phyloP scores from a whole-genome alignment of 331 rosid species.

The Erythrophleum ivorense region DNA sequence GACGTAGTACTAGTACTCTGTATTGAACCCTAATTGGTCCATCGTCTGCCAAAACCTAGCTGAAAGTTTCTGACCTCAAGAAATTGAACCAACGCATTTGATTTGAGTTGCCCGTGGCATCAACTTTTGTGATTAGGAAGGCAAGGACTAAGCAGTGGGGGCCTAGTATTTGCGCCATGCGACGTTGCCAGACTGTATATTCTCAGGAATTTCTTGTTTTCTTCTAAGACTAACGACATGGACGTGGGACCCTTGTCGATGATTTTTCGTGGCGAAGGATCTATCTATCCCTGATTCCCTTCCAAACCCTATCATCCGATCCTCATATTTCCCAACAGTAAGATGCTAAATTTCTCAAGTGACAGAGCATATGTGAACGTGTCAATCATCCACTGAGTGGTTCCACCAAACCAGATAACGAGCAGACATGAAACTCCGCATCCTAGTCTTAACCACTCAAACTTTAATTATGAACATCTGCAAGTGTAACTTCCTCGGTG shows the following conservation, averaged over 20 bases:
- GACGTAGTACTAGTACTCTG: too few species aligned
- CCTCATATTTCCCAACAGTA: not conserved
- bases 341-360: slow-evolving; percentile 29
- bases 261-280: slow-evolving; percentile 40
- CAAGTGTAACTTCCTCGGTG: slow-evolving; percentile 8
- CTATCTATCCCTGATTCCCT: not conserved
- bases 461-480: not conserved
- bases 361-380: slow-evolving; percentile 46
- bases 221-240: slow-evolving; percentile 21
- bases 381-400: slow-evolving; percentile 42
- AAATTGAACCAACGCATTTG: slow-evolving; percentile 4
- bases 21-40: too few species aligned
- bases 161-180: slow-evolving; percentile 18
- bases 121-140: not conserved
- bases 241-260: slow-evolving; percentile 38
- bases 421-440: slow-evolving; percentile 27
- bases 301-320: not conserved
- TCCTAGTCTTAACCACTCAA: slow-evolving; percentile 47
- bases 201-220: slow-evolving; percentile 30
- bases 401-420: slow-evolving; percentile 52
- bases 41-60: not conserved
- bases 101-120: not conserved
- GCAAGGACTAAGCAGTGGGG: not conserved
- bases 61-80: not conserved
- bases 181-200: slow-evolving; percentile 43